Evolutionary conservation across 768 basidiomycete genomes (phyloP).

Genomic region (Pisolithus albus): DNA sequence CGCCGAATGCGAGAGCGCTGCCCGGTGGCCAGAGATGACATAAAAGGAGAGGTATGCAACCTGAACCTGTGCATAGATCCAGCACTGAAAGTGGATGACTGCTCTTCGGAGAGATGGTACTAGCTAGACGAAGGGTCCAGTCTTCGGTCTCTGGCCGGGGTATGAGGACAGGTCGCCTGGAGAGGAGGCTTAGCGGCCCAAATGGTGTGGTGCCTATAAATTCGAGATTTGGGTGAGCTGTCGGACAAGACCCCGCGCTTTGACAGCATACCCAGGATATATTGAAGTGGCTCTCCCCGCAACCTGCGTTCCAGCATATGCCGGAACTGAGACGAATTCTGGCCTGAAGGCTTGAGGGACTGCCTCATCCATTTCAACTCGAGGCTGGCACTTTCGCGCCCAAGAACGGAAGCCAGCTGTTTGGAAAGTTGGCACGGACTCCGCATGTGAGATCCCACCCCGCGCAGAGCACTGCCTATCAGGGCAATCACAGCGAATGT

Average conservation of each 20-base stretch:
- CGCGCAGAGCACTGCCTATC: background rate
- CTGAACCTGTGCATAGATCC: slow-evolving; percentile 91
- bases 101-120: slow-evolving; percentile 31
- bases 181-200: slow-evolving; percentile 69
- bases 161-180: slow-evolving; percentile 78
- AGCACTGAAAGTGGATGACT: slow-evolving; percentile 41
- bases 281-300: slow-evolving; percentile 78
- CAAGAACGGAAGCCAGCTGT: slow-evolving; percentile 30
- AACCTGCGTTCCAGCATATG: slow-evolving; percentile 54
- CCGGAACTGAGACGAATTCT: slow-evolving; percentile 23
- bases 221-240: background rate
- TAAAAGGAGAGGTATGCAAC: slow-evolving; percentile 85
- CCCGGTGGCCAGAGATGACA: slow-evolving; percentile 57
- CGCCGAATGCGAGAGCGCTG: slow-evolving; percentile 47
- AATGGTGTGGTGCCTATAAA: slow-evolving; percentile 73
- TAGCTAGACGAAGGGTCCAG: slow-evolving; percentile 61
- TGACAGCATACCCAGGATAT: slow-evolving; percentile 65
- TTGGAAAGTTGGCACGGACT: slow-evolving; percentile 11
- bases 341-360: slow-evolving; percentile 13
- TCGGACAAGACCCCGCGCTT: background rate
- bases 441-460: slow-evolving; percentile 4
- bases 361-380: slow-evolving; percentile 49
- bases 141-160: slow-evolving; percentile 94
- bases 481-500: background rate
- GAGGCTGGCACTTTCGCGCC: slow-evolving; percentile 27